phyloP scores from a whole-genome alignment of 129 eudicot genomes.

The Chrysanthemum seticuspe region DNA sequence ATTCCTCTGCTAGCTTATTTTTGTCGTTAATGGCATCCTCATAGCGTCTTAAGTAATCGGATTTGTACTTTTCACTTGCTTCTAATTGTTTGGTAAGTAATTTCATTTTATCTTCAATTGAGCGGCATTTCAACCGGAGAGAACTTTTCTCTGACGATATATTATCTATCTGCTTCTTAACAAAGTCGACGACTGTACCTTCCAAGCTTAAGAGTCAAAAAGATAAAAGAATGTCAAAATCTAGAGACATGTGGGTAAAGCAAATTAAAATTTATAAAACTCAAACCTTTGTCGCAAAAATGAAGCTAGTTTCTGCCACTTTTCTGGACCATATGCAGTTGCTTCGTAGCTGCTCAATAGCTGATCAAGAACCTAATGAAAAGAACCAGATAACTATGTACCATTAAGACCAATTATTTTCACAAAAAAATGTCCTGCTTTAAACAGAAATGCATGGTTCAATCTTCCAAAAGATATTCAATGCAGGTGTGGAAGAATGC shows the following conservation, averaged over 20 bases:
- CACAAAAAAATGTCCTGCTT: neutral
- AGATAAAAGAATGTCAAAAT: slow-evolving; percentile 11
- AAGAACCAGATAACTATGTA: slow-evolving; percentile 5
- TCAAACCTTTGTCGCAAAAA: slow-evolving; percentile 81
- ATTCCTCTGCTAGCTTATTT: slow-evolving; percentile 76
- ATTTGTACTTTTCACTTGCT: slow-evolving; percentile 82
- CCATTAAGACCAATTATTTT: slow-evolving; percentile 5
- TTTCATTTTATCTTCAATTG: slow-evolving; percentile 76
- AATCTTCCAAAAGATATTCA: slow-evolving; percentile 4
- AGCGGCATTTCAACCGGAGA: slow-evolving; percentile 70
- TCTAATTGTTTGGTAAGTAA: slow-evolving; percentile 86
- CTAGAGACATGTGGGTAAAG: slow-evolving; percentile 3
- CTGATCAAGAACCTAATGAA: slow-evolving; percentile 72
- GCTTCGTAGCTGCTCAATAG: slow-evolving; percentile 74
- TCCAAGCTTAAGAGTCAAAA: slow-evolving; percentile 60
- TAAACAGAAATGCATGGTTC: neutral
- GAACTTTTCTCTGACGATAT: slow-evolving; percentile 73
- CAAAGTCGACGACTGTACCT: slow-evolving; percentile 86
- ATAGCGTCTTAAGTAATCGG: slow-evolving; percentile 84
- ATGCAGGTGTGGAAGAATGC: neutral
- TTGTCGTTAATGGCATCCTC: slow-evolving; percentile 91
- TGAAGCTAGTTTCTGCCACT: slow-evolving; percentile 64
- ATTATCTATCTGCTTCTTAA: slow-evolving; percentile 81
- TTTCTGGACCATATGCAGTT: slow-evolving; percentile 89
- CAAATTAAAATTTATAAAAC: neutral